Evolutionary conservation across 306 rosid species (phyloP), one percentile per base, ranked within the genome.

Genomic region (Acacia crassicarpa): DNA sequence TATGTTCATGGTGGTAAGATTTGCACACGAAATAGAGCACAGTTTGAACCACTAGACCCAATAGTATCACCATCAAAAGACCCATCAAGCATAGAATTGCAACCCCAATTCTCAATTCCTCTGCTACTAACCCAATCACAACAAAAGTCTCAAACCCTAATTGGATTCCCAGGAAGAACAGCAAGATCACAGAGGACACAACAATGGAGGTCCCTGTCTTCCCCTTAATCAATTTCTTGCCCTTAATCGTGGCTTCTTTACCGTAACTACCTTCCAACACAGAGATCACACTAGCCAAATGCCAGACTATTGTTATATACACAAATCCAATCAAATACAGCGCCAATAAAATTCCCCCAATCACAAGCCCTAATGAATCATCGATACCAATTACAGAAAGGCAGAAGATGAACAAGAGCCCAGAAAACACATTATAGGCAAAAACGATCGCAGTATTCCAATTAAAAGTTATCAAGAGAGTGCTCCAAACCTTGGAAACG

Each of bases 1-100:
- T 83, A 46, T 77, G 85, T 54, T 90, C 90, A 32, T 83, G 92
- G 81, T 88, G 92, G 80, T 85, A 80, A 3, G 94, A 90, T 67
- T 90, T 90, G 83, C 92, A 90, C 2, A 87, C 92, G 20, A 90
- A 83, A 67, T 88, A 90, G 10, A 90, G 68, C 41, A 90, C 87
- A 4, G 92, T 87, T 56, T 83, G 87, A 8, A 65, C 40, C 23
- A 87, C 92, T 11, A 86, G 81, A 32, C 80, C 77, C 30, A 89
- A 78, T 19, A 84, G 74, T 16, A 80, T 41, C 81, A 89, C 46
- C 40, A 20, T 78, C 2, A 62, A 33, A 30, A 87, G 86, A 59
- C 82, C 45, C 38, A 87, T 19, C 0, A 75, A 58, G 46, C 85
- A 83, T 0, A 87, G 14, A 38, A 85, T 17, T 27, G 86, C 94